Base-by-base conservation (phyloP, 2,329 filamentous ascomycete genomes). In the Erysiphe pulchra region DNA sequence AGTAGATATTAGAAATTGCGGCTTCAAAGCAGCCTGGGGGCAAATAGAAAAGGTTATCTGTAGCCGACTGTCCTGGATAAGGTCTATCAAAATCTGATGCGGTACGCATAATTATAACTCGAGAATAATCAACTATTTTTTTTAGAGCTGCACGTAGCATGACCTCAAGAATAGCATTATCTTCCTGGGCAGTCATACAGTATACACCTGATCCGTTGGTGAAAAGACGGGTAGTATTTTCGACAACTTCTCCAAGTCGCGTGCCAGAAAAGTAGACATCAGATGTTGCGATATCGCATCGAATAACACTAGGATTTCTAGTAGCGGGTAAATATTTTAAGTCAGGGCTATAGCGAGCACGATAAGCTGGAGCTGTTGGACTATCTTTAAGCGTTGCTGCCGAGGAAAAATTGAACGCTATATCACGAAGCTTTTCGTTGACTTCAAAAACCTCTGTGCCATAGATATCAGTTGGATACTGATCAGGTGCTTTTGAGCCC, bases 61-160 rank as follows among this genome's bases (percentile, higher is more conserved):
- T 65, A 9, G 71, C 66, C 0, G 67, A 64, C 8, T 70, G 58
- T 11, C 68, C 70, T 0, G 70, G 68, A 20, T 72, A 76, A 0
- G 75, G 75, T 6, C 79, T 70, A 56, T 83, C 79, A 55, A 83
- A 83, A 61, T 83, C 73, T 10, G 74, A 77, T 1, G 69, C 75
- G 54, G 75, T 74, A 28, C 79, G 68, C 67, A 82, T 72, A 48
- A 82, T 60, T 46, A 83, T 75, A 50, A 79, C 67, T 2, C 79
- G 68, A 5, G 64, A 59, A 58, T 79, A 83, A 56, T 83, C 79
- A 4, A 76, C 69, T 4, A 72, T 54, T 2, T 69, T 67, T 50
- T 65, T 63, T 18, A 69, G 59, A 0, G 73, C 69, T 1, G 68
- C 68, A 12, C 78, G 69, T 17, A 80, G 59, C 28, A 83, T 61